These are phyloP conservation scores for Cantharellus cinnabarinus DNA, from an alignment of 768 basidiomycete species.

Conservation along the genomic window DNA sequence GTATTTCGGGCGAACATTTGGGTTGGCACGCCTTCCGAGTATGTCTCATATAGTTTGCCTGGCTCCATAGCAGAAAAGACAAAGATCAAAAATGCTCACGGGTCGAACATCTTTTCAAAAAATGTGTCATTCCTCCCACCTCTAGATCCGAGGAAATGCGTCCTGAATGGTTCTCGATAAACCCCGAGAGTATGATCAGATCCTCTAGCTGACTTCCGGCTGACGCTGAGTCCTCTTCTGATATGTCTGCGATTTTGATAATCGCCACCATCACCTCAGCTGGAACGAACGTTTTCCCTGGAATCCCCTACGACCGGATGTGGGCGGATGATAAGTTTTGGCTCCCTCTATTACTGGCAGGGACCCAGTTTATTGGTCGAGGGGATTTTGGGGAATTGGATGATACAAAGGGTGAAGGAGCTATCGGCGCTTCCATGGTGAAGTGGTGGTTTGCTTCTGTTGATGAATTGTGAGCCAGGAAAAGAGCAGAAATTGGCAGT, in stretches of 20 bases:
- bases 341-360: constrained; percentile 38
- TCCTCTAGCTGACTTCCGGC: background rate
- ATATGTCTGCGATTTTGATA: constrained; percentile 1
- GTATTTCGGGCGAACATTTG: constrained; percentile 47
- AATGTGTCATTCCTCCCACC: background rate
- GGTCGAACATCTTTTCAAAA: background rate
- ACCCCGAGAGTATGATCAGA: background rate
- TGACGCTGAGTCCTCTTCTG: background rate
- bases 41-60: constrained; percentile 12
- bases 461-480: background rate
- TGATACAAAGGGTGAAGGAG: constrained; percentile 1
- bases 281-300: constrained; percentile 9
- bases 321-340: constrained; percentile 47
- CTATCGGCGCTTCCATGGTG: constrained; percentile 8
- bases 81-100: background rate
- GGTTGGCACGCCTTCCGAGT: constrained; percentile 46
- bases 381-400: constrained; percentile 21
- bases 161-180: constrained; percentile 53
- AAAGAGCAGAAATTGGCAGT: too few species aligned
- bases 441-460: constrained; percentile 20
- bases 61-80: background rate
- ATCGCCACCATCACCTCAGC: background rate
- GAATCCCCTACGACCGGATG: constrained; percentile 42
- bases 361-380: constrained; percentile 27
- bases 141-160: constrained; percentile 72